Evolutionary conservation across 352 stramenopile genomes (phyloP).

Genomic region (Phytophthora megakarya): DNA sequence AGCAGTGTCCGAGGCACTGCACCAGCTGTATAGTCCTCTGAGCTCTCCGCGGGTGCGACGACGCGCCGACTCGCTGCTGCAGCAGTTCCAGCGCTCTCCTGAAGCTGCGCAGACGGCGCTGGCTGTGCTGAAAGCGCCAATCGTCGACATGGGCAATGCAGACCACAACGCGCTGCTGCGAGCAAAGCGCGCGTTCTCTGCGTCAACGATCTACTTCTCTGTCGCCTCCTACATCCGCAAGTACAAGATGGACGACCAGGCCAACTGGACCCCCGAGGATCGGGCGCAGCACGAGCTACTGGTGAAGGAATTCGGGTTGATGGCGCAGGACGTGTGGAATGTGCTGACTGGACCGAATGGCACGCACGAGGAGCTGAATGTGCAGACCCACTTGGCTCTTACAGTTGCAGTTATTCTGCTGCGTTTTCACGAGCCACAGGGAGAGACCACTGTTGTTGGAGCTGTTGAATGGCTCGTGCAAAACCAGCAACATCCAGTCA

Average conservation of each 20-base stretch:
- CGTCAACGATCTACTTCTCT: conserved; percentile 73
- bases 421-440: conserved; percentile 72
- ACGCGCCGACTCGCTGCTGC: conserved; percentile 73
- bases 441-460: conserved; percentile 51
- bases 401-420: conserved; percentile 80
- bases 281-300: conserved; percentile 55
- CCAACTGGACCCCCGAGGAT: conserved; percentile 57
- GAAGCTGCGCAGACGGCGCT: conserved; percentile 63
- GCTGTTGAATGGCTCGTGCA: conserved; percentile 79
- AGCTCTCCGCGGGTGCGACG: conserved; percentile 69
- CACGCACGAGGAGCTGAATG: conserved; percentile 53
- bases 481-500: conserved; percentile 65
- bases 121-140: conserved; percentile 56
- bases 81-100: conserved; percentile 77
- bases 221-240: conserved; percentile 72
- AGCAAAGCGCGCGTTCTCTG: conserved; percentile 68
- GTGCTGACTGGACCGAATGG: conserved; percentile 67
- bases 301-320: conserved; percentile 60
- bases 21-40: conserved; percentile 76
- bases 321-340: conserved; percentile 82
- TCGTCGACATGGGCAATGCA: conserved; percentile 38
- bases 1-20: conserved; percentile 59
- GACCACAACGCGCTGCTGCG: conserved; percentile 40
- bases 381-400: conserved; percentile 75
- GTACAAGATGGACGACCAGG: conserved; percentile 69